Evolutionary conservation across 140 eudicot genomes (phyloP).

Genomic region (Senecio squalidus): DNA sequence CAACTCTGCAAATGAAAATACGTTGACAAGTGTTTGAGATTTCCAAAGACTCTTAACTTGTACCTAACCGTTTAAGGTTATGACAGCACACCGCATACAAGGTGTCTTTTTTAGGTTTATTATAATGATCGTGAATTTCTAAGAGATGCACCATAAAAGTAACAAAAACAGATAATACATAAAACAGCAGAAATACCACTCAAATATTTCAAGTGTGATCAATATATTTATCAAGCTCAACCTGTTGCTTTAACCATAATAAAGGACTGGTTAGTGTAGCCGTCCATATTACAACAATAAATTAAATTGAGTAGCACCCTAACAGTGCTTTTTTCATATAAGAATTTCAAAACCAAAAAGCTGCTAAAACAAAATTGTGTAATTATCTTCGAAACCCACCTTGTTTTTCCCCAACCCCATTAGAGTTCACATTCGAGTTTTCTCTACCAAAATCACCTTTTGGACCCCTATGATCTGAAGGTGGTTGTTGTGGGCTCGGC

Average conservation of each 20-base stretch:
- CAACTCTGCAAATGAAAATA: too few relatives aligned
- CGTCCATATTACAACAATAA: conserved; percentile 9
- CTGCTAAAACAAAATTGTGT: conserved; percentile 17
- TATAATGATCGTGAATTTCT: too few relatives aligned
- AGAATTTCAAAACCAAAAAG: not conserved
- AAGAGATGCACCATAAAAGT: too few relatives aligned
- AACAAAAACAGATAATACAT: not conserved
- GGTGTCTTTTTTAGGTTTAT: too few relatives aligned
- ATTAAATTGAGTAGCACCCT: conserved; percentile 19
- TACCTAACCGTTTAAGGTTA: too few relatives aligned
- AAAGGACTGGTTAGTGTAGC: not conserved
- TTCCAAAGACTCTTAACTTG: too few relatives aligned
- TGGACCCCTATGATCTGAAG: conserved; percentile 17
- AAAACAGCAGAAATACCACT: not conserved
- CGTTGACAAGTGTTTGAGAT: too few relatives aligned
- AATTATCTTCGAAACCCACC: conserved; percentile 24
- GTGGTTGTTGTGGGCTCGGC: conserved; percentile 13
- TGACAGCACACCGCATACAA: too few relatives aligned
- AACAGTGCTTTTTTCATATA: conserved; percentile 5
- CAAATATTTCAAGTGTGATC: not conserved
- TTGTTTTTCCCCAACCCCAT: conserved; percentile 15
- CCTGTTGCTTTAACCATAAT: conserved; percentile 6
- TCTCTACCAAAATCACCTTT: conserved; percentile 26
- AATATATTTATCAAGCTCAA: not conserved
- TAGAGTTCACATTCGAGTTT: conserved; percentile 17